Percentiles rank a stretch among this genome's conserved stretches.
Evolutionary conservation across 148 eudicot genomes (phyloP).

Genomic region (Arbutus unedo): DNA sequence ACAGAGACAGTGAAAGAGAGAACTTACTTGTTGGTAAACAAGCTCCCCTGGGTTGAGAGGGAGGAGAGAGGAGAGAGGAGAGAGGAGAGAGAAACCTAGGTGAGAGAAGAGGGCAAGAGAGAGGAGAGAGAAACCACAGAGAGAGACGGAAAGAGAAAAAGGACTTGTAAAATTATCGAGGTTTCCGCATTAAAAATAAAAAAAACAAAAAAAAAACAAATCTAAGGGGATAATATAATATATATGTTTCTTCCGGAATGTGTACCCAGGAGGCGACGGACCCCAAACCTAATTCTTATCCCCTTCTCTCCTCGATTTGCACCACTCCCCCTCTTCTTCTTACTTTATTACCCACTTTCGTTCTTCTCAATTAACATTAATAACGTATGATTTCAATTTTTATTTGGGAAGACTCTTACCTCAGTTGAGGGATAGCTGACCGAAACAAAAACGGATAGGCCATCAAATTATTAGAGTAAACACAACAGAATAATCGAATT

Average conservation of each 20-base stretch:
- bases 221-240: background rate
- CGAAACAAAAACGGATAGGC: too few relatives aligned
- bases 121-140: slow-evolving; percentile 17
- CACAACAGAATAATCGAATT: too few relatives aligned
- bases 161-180: background rate
- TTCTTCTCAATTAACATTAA: too few relatives aligned
- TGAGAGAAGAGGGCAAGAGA: slow-evolving; percentile 28
- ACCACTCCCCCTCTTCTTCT: too few relatives aligned
- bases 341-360: too few relatives aligned
- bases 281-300: background rate
- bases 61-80: slow-evolving; percentile 18
- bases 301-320: background rate
- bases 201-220: background rate
- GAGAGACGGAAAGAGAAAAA: slow-evolving; percentile 7
- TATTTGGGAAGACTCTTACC: too few relatives aligned
- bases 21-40: slow-evolving; percentile 51
- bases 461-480: too few relatives aligned
- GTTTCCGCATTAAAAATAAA: background rate
- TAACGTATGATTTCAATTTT: too few relatives aligned
- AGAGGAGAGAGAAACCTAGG: slow-evolving; percentile 15
- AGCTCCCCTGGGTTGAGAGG: slow-evolving; percentile 35
- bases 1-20: slow-evolving; percentile 29
- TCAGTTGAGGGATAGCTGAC: too few relatives aligned
- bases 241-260: background rate
- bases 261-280: background rate